Percentiles rank a stretch among this genome's conserved stretches.
Evolutionary conservation across 1,284 basidiomycete species (phyloP).

Genomic region (Pyrrhoderma noxium): DNA sequence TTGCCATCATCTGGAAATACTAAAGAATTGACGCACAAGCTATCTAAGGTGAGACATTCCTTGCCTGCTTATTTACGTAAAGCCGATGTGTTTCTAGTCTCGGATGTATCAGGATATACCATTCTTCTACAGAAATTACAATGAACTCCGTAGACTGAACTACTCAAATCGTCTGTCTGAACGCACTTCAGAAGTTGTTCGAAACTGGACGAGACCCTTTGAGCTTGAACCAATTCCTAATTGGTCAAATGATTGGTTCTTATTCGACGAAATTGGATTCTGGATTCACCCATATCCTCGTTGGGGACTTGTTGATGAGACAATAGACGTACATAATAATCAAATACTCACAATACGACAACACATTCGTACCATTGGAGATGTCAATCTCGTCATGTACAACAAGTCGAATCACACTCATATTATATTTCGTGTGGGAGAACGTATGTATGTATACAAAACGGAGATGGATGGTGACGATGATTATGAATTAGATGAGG

Average conservation of each 20-base stretch:
- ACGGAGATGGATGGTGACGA: not conserved
- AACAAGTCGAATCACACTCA: not conserved
- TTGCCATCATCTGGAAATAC: too few species aligned
- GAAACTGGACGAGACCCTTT: too few species aligned
- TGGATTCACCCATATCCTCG: slow-evolving; percentile 9
- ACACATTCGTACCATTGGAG: slow-evolving; percentile 2
- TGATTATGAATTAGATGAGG: not conserved
- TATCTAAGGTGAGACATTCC: too few species aligned
- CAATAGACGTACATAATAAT: not conserved
- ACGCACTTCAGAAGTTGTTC: too few species aligned
- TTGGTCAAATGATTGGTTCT: slow-evolving; percentile 12
- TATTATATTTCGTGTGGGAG: slow-evolving; percentile 3
- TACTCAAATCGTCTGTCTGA: too few species aligned
- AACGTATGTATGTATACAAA: not conserved
- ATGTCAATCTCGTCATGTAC: slow-evolving; percentile 3
- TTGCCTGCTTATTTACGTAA: too few species aligned
- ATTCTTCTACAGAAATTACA: too few species aligned
- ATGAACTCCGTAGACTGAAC: too few species aligned
- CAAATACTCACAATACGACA: not conserved
- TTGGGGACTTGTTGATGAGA: slow-evolving; percentile 5
- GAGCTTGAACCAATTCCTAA: not conserved
- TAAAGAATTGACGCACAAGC: too few species aligned
- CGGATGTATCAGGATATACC: too few species aligned
- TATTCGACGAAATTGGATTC: not conserved
- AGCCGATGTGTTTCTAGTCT: too few species aligned